phyloP scores from a whole-genome alignment of 1,139 yeast species.

The Yamadazyma taylorii region DNA sequence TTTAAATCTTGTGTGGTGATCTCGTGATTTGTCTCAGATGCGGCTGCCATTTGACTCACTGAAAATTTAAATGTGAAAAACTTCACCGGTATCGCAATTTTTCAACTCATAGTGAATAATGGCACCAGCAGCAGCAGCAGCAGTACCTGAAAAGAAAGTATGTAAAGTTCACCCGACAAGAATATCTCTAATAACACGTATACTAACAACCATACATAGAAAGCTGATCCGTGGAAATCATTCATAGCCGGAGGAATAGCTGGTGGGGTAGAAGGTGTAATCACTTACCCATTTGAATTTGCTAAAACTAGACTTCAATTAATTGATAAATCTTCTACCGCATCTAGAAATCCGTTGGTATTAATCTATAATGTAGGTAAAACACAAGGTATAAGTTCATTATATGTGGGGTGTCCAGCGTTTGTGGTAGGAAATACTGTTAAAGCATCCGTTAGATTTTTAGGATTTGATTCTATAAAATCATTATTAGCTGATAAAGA shows the following conservation, averaged over 20 bases:
- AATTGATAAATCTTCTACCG: constrained; percentile 64
- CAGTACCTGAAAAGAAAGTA: constrained; percentile 14
- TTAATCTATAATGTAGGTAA: constrained; percentile 72
- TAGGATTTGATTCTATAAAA: constrained; percentile 90
- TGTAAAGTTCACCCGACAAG: constrained; percentile 3
- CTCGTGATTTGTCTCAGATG: too few species aligned
- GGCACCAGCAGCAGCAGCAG: too few species aligned
- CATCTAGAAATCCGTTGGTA: constrained; percentile 80
- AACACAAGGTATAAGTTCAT: constrained; percentile 74
- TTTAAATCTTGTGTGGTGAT: too few species aligned
- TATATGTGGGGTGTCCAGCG: constrained; percentile 98
- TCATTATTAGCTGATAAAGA: constrained; percentile 72
- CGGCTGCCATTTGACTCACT: background rate
- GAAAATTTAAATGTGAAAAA: constrained; percentile 1
- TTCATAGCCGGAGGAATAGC: constrained; percentile 94
- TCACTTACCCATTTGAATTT: constrained; percentile 95
- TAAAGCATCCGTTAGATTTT: constrained; percentile 89
- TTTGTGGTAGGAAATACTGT: constrained; percentile 94
- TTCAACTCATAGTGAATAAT: background rate
- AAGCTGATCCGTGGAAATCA: constrained; percentile 65
- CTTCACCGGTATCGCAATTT: constrained; percentile 5
- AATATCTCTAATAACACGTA: background rate
- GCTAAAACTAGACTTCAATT: constrained; percentile 93
- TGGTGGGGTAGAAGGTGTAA: constrained; percentile 88
- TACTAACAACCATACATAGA: constrained; percentile 12